These are phyloP conservation scores for Talinum fruticosum DNA, from an alignment of 148 eudicot species.

Conservation along the genomic window DNA sequence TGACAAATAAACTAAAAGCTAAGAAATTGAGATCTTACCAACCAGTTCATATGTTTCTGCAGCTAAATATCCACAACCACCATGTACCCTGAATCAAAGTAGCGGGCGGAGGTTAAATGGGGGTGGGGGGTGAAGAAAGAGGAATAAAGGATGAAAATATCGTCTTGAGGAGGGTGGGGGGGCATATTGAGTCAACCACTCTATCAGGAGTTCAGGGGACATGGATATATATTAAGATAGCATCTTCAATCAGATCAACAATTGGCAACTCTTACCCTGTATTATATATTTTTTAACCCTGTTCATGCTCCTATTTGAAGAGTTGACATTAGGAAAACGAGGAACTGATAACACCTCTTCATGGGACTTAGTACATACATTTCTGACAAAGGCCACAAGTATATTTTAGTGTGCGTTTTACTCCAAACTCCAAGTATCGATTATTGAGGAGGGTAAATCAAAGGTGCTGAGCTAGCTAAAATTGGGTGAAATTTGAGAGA, in stretches of 20 bases:
- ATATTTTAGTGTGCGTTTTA: not conserved
- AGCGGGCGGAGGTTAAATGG: not conserved
- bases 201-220: not conserved
- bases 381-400: not conserved
- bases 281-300: not conserved
- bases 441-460: not conserved
- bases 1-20: constrained; percentile 4
- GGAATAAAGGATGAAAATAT: no score
- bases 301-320: not conserved
- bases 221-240: not conserved
- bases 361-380: not conserved
- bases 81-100: not conserved
- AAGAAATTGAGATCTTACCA: not conserved
- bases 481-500: no score
- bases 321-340: no score
- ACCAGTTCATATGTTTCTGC: not conserved
- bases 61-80: not conserved
- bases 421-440: not conserved
- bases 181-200: no score
- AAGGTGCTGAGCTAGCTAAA: not conserved
- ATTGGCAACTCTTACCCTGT: not conserved
- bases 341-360: not conserved
- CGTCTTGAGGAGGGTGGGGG: no score
- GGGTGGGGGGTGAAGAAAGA: no score
- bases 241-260: not conserved